A percentile compares a stretch with the other conserved stretches of the same genome.
These are phyloP conservation scores for Mrakia hoshinonis DNA, from an alignment of 768 basidiomycete species.

Conservation along the genomic window DNA sequence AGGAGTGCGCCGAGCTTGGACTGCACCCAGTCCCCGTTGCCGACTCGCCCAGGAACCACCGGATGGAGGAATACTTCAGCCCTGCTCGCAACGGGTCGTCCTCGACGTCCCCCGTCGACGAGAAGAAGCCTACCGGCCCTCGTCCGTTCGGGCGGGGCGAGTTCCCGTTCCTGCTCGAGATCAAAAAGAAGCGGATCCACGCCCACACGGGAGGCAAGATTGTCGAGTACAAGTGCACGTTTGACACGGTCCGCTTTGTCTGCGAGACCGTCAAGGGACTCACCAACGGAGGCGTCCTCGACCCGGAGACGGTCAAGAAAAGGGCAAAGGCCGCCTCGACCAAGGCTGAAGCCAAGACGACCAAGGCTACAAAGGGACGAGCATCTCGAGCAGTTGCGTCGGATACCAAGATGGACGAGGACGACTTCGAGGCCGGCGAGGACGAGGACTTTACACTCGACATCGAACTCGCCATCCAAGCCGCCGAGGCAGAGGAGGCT, in stretches of 20 bases:
- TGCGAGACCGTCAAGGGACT: neutral
- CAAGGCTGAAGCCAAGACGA: neutral
- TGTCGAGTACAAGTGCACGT: neutral
- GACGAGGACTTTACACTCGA: neutral
- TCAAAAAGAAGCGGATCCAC: slow-evolving; percentile 11
- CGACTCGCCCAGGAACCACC: neutral
- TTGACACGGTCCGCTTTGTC: neutral
- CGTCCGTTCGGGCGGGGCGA: neutral
- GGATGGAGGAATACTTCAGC: slow-evolving; percentile 1
- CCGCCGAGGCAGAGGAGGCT: neutral
- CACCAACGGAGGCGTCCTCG: slow-evolving; percentile 5
- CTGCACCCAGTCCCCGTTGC: neutral
- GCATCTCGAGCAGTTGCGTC: neutral
- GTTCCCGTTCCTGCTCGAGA: slow-evolving; percentile 2
- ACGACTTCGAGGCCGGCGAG: neutral
- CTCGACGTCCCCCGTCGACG: neutral
- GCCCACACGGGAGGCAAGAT: neutral
- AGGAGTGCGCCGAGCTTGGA: neutral
- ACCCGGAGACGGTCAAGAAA: neutral
- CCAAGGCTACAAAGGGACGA: neutral
- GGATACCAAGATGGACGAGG: neutral
- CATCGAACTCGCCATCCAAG: neutral
- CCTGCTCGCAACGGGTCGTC: neutral
- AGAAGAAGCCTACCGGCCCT: neutral
- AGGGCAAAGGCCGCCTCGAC: neutral